Evolutionary conservation across 495 filamentous ascomycete genomes (phyloP).

Genomic region (Trichoderma erinaceum): DNA sequence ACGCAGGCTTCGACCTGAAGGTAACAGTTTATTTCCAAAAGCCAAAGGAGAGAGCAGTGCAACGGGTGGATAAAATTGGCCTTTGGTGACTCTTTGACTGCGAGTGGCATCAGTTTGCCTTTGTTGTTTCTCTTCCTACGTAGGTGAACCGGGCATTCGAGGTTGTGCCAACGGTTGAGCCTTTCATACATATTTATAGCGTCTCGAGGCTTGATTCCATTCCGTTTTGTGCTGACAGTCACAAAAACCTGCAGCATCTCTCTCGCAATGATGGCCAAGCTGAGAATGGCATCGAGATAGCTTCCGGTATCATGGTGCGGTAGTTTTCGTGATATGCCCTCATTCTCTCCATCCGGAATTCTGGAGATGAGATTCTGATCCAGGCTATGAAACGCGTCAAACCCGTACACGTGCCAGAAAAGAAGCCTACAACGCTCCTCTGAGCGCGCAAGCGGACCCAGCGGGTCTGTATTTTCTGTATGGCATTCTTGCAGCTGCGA

Average conservation of each 20-base stretch:
- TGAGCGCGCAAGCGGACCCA: background rate
- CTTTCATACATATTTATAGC: background rate
- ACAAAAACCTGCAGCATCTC: background rate
- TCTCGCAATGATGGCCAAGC: background rate
- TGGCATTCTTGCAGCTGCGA: background rate
- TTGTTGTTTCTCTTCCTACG: background rate
- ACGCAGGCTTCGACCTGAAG: background rate
- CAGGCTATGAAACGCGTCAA: constrained; percentile 2
- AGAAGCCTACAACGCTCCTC: background rate
- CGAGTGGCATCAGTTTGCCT: background rate
- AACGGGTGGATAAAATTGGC: background rate
- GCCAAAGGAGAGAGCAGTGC: constrained; percentile 6
- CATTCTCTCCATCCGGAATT: background rate
- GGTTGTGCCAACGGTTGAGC: background rate
- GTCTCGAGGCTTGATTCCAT: background rate
- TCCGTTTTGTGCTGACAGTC: constrained; percentile 1
- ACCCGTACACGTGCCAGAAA: background rate
- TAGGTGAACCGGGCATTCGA: background rate
- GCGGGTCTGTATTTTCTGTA: background rate
- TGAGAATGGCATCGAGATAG: constrained; percentile 1
- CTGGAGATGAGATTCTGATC: background rate
- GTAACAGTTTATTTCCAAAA: constrained; percentile 2
- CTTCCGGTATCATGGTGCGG: background rate
- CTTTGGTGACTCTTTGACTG: background rate
- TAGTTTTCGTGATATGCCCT: background rate